Percentiles rank a stretch among this genome's conserved stretches.
Conservation (phyloP, 805 yeast species). For the Candida ipomoeae region DNA sequence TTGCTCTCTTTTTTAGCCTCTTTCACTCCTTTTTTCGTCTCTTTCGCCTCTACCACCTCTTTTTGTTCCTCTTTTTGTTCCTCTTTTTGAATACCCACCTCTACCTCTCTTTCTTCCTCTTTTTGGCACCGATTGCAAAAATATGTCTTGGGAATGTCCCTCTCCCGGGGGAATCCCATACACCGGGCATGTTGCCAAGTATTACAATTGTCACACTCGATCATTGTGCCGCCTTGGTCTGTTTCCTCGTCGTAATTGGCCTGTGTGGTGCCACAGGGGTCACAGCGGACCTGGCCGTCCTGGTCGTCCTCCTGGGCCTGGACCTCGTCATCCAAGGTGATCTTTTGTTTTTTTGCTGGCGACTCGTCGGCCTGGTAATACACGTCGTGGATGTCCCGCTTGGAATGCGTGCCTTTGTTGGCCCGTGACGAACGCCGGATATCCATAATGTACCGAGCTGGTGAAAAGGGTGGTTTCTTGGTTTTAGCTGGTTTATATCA, state of each 20-base stretch:
- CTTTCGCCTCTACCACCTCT: too few relatives aligned
- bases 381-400: conserved; percentile 23
- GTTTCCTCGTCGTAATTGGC: conserved; percentile 54
- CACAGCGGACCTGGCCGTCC: conserved; percentile 51
- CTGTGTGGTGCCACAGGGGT: conserved; percentile 58
- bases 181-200: conserved; percentile 74
- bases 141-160: conserved; percentile 45
- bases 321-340: not conserved
- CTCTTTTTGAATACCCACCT: too few relatives aligned
- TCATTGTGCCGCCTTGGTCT: conserved; percentile 54
- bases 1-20: not conserved
- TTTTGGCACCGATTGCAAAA: conserved; percentile 52
- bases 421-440: conserved; percentile 33
- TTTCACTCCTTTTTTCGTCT: too few relatives aligned
- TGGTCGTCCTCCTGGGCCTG: conserved; percentile 6
- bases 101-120: conserved; percentile 18
- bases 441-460: conserved; percentile 1
- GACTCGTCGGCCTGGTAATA: conserved; percentile 14
- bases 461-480: not conserved
- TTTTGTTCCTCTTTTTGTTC: too few relatives aligned
- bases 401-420: conserved; percentile 39
- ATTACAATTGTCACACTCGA: conserved; percentile 60
- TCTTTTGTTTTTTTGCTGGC: conserved; percentile 2
- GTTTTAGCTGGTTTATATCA: too few relatives aligned
- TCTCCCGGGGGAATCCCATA: conserved; percentile 44